Base-by-base conservation (phyloP, 306 rosid species). In the Sicyos edulis region DNA sequence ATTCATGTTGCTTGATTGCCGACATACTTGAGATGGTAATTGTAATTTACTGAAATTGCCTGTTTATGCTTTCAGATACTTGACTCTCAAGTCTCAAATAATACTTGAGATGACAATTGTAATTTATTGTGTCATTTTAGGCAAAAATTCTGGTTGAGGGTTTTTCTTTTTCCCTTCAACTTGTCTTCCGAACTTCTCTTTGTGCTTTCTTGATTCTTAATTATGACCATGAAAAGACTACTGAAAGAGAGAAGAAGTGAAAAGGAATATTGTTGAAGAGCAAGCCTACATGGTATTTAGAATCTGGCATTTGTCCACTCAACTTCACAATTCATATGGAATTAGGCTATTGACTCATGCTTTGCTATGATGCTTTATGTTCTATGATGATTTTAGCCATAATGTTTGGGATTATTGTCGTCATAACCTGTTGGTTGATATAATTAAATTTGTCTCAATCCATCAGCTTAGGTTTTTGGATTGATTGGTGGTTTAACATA, bases 1-100 rank as follows among this genome's bases (percentile, higher is more conserved):
- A 93, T 81, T 85, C 88, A 50, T 82, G 86, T 74, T 87, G 96
- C 86, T 80, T 81, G 71, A 83, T 91, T 66, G 56, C 81, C 53
- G 89, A 82, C 81, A 80, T 93, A 82, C 73, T 82, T 71, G 96
- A 88, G 83, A 64, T 86, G 91, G 99, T 93, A 81, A 84, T 54
- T 19, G 71, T 29, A 54, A 54, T 74, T 14, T 11, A 47, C 51
- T 6, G 55, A 51, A 56, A 34, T 16, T 32, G n/a, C 26, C 10
- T 56, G 52, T 17, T 55, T 55, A 34, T 62, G 24, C 7, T 17
- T 62, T 62, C 13, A 32, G 49, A 61, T 32, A 32, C 49, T 61
- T 61, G 66, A 34, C 34, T 56, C 16, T 56, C 32, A 56, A 8
- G 14, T 20, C 61, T 20, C 15, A 10, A 61, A 7, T 17, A 37